Evolutionary conservation across 805 yeast genomes (phyloP), one percentile per base, ranked within the genome.

Genomic region (Yamadazyma insecticola): DNA sequence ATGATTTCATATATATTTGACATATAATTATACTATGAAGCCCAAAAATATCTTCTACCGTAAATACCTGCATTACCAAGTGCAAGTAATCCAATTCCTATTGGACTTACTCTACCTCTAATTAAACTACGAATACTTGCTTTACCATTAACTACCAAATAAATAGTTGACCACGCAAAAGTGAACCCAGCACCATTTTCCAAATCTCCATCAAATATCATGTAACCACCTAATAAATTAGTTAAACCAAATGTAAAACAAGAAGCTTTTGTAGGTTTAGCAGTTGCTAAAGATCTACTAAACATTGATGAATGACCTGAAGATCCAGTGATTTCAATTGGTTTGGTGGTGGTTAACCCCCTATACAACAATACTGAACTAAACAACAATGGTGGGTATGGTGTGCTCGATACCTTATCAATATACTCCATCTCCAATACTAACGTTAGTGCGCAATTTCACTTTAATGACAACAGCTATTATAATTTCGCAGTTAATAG

Each of bases 141-240:
- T 23, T 67, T 69, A 1, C 87, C 86, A 48, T 85, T 84, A 11
- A 81, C 85, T 9, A 88, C 51, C 36, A 81, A 50, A 47, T 85
- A 89, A 36, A 88, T 55, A 6, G 82, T 53, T 6, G 85, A 75
- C 96, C 96, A 89, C 2, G 92, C 94, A 45, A 75, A 66, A 5
- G 72, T 63, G 48, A 88, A 81, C 0, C 95, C 96, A 1, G 90
- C 70, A 3, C 95, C 96, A 55, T 83, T 78, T 27, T 72, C 70
- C 13, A 76, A 57, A 47, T 87, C 96, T 11, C 84, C 80, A 50
- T 88, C 96, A 41, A 67, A 67, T 24, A 81, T 72, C 64, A 88
- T 81, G 63, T 75, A 81, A 3, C 84, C 78, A 16, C 90, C 90
- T 13, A 81, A 53, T 1, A 76, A 76, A 35, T 73, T 60, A 22